Conservation (phyloP, 768 basidiomycete genomes). For the Serendipita indica region DNA sequence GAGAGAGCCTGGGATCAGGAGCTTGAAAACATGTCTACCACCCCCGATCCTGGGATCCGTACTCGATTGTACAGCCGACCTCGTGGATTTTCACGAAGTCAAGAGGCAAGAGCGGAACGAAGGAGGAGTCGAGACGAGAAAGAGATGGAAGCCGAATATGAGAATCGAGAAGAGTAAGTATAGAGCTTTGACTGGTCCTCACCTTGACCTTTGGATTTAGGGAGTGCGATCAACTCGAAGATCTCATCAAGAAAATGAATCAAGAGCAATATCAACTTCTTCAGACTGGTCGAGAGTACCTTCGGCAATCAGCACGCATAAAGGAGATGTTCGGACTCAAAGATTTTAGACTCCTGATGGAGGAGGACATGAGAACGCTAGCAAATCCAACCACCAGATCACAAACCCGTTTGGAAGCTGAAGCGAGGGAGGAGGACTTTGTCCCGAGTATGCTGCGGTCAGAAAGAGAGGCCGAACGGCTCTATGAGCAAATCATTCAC, state of each 20-base stretch:
- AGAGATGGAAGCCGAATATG: background rate
- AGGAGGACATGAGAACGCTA: background rate
- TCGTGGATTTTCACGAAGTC: background rate
- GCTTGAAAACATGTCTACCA: background rate
- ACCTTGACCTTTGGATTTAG: background rate
- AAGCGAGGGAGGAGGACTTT: background rate
- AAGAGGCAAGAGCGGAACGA: background rate
- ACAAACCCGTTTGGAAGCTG: background rate
- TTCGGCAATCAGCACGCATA: background rate
- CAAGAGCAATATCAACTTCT: slow-evolving; percentile 9
- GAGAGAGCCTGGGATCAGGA: background rate
- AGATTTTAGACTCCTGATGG: background rate
- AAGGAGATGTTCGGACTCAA: background rate
- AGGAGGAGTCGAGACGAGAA: slow-evolving; percentile 1
- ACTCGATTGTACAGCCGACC: too few relatives aligned
- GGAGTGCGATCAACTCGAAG: background rate
- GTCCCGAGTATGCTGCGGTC: background rate
- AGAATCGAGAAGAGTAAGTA: background rate
- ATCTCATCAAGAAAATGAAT: background rate
- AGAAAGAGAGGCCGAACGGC: background rate
- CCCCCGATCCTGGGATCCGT: background rate
- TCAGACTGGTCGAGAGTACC: background rate
- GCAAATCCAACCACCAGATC: background rate
- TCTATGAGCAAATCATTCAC: background rate
- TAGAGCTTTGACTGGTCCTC: background rate